Evolutionary conservation across 2,329 filamentous ascomycete species (phyloP).

Genomic region (Fusarium sp.): DNA sequence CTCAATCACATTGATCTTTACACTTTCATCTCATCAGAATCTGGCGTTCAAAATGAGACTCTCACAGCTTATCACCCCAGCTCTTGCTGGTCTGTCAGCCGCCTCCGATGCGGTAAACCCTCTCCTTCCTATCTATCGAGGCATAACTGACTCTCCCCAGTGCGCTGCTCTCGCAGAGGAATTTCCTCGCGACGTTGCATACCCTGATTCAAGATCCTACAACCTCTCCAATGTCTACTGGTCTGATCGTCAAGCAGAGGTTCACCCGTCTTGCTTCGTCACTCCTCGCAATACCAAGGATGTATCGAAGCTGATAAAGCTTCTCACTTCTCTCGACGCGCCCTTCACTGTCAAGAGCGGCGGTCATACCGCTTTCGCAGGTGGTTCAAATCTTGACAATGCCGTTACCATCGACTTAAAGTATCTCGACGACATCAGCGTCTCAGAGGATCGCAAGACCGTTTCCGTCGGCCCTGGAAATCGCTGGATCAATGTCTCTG

Average conservation of each 20-base stretch:
- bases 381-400: conserved; percentile 55
- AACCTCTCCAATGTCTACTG: conserved; percentile 14
- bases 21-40: neutral
- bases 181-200: neutral
- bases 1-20: neutral
- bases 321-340: neutral
- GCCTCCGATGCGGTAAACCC: neutral
- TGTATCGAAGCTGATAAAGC: conserved; percentile 4
- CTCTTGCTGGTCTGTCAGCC: neutral
- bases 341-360: conserved; percentile 63
- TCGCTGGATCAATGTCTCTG: conserved; percentile 22
- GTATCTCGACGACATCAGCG: conserved; percentile 47
- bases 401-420: conserved; percentile 59
- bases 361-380: conserved; percentile 62
- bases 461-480: conserved; percentile 23
- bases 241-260: conserved; percentile 18
- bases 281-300: neutral
- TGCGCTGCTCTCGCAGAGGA: neutral
- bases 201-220: conserved; percentile 1
- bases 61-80: neutral
- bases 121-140: too few species aligned
- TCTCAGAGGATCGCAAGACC: conserved; percentile 14
- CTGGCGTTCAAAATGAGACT: neutral
- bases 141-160: neutral
- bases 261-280: conserved; percentile 12